Evolutionary conservation across 139 green algal species (phyloP), one percentile per base, ranked within the genome.

Genomic region (Pleodorina starrii): DNA sequence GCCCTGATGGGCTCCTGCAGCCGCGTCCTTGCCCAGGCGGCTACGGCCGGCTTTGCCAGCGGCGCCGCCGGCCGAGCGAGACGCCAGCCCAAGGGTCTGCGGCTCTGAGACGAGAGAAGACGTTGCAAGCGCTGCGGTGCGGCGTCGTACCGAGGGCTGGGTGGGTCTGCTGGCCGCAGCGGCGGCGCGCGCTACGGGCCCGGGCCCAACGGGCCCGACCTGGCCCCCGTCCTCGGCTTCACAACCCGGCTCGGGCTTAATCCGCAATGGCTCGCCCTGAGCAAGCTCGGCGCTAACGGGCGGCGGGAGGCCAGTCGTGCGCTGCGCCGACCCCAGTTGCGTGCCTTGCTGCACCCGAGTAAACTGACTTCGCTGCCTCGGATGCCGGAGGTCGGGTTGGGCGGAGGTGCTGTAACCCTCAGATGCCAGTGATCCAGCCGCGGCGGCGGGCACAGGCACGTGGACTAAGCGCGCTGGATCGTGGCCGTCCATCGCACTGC

Each of bases 221-320:
- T 36, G 72, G 17, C 27, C 17, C 16, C 42, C 25, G 6, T 59
- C 12, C 1, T 36, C 40, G 25, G 9, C 42, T 35, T 68, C 76
- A 0, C 17, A 16, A 14, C 78, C 78, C 5, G 78, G 78, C 7
- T 85, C 78, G 35, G 78, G 36, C 78, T 86, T 86, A 9, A 86
- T 75, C 7, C 40, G 23, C 21, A 86, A n/a, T n/a, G n/a, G n/a
- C n/a, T n/a, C n/a, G n/a, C n/a, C n/a, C n/a, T n/a, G n/a, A n/a
- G n/a, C n/a, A n/a, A n/a, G n/a, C n/a, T n/a, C n/a, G n/a, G n/a
- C n/a, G n/a, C n/a, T n/a, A n/a, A n/a, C n/a, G n/a, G n/a, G n/a
- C n/a, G n/a, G n/a, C n/a, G n/a, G n/a, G n/a, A n/a, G n/a, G n/a
- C n/a, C n/a, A n/a, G n/a, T n/a, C n/a, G n/a, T n/a, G n/a, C n/a